phyloP scores from a whole-genome alignment of 257 asterid species.

The Solanum appendiculatum region DNA sequence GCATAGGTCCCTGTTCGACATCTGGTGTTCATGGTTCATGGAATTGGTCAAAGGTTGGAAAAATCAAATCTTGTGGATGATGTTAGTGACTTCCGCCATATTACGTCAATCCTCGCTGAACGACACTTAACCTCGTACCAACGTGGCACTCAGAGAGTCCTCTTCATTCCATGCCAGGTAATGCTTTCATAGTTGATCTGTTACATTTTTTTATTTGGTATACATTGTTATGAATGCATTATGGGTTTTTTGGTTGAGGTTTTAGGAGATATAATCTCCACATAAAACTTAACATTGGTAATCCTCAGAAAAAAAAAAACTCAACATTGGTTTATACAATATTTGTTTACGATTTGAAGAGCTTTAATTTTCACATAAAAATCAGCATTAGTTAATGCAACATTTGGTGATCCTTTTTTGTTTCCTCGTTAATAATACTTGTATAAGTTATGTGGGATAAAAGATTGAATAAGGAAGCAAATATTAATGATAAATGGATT shows the following conservation, averaged over 20 bases:
- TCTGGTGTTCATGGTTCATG: conserved; percentile 95
- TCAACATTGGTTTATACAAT: background rate
- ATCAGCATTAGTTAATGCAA: background rate
- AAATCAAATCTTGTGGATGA: conserved; percentile 97
- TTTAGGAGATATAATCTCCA: background rate
- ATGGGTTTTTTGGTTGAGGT: background rate
- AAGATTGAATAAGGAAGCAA: background rate
- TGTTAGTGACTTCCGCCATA: conserved; percentile 71
- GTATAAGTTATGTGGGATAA: background rate
- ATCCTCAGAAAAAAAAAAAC: background rate
- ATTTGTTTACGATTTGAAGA: background rate
- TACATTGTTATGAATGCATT: background rate
- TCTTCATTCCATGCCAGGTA: conserved; percentile 96
- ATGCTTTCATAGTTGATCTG: background rate
- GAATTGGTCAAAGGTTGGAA: conserved; percentile 96
- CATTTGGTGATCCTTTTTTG: background rate
- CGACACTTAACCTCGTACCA: conserved; percentile 80
- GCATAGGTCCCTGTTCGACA: conserved; percentile 91
- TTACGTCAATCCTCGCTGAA: conserved; percentile 72
- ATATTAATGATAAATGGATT: background rate
- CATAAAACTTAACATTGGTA: background rate
- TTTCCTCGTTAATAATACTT: background rate
- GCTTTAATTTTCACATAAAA: background rate
- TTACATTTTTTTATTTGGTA: background rate
- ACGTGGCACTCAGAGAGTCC: conserved; percentile 80